These are phyloP conservation scores for Umbellularia californica DNA, from an alignment of 164 flowering plant species.

Conservation along the genomic window DNA sequence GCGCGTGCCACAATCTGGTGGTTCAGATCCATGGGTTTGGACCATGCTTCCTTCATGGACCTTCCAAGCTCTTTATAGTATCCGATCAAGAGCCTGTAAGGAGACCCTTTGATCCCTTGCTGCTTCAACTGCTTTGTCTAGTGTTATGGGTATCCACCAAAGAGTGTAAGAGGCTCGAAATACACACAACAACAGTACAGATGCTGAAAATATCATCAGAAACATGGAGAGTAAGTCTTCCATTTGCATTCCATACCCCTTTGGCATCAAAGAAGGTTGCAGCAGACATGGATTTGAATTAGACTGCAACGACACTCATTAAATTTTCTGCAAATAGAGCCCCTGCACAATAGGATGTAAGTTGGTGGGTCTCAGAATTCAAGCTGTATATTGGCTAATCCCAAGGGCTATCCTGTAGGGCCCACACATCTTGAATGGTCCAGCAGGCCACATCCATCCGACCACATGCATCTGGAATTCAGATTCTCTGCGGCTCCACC, in stretches of 20 bases:
- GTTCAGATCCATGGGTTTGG: constrained; percentile 9
- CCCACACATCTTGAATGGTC: too few species aligned
- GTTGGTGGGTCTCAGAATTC: too few species aligned
- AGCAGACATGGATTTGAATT: too few species aligned
- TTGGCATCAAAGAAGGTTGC: too few species aligned
- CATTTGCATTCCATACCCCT: not conserved
- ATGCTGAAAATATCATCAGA: not conserved
- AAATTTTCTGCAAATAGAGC: too few species aligned
- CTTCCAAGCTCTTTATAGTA: constrained; percentile 2
- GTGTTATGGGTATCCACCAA: constrained; percentile 13
- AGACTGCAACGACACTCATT: too few species aligned
- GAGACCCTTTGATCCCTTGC: constrained; percentile 13
- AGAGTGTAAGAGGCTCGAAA: not conserved
- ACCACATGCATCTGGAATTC: too few species aligned
- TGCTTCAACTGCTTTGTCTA: constrained; percentile 8
- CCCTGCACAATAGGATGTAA: too few species aligned
- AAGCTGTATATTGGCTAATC: too few species aligned
- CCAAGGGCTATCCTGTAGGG: too few species aligned
- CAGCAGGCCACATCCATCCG: too few species aligned
- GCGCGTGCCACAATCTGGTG: constrained; percentile 10
- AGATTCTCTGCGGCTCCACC: too few species aligned
- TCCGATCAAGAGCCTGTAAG: constrained; percentile 10
- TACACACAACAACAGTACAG: not conserved
- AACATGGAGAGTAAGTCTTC: not conserved
- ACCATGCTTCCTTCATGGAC: constrained; percentile 7